phyloP scores from a whole-genome alignment of 1,284 basidiomycete species.

The Tetrapyrgos nigripes region DNA sequence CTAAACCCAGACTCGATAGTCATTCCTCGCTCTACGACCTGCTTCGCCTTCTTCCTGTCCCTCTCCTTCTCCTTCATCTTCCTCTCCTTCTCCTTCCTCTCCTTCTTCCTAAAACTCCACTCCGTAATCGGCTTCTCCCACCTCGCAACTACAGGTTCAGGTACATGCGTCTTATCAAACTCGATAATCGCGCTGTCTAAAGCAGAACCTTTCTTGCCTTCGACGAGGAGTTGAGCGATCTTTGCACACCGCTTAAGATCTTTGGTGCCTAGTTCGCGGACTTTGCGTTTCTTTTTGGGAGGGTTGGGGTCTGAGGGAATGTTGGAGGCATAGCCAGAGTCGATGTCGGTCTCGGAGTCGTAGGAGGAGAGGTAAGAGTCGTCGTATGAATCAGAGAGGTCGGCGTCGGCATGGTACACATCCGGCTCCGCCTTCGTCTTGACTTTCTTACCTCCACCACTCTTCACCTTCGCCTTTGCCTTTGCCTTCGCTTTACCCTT shows the following conservation, averaged over 20 bases:
- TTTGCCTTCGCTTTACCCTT: too few species aligned
- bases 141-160: slow-evolving; percentile 66
- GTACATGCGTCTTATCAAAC: slow-evolving; percentile 72
- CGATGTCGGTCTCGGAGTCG: too few species aligned
- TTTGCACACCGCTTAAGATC: slow-evolving; percentile 74
- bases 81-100: neutral
- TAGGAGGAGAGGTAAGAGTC: too few species aligned
- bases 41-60: neutral
- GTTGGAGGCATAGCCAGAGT: too few species aligned
- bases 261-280: slow-evolving; percentile 71
- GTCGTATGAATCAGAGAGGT: too few species aligned
- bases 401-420: too few species aligned
- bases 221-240: slow-evolving; percentile 79
- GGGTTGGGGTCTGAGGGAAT: too few species aligned
- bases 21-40: too few species aligned
- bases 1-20: neutral
- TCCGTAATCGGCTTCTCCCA: slow-evolving; percentile 78
- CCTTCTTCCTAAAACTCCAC: slow-evolving; percentile 47
- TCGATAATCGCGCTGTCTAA: slow-evolving; percentile 76
- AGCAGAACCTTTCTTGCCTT: slow-evolving; percentile 74
- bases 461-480: too few species aligned
- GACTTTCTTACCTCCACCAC: too few species aligned
- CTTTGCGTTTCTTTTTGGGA: slow-evolving; percentile 69
- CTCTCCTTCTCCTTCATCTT: neutral
- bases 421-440: too few species aligned